Evolutionary conservation across 2,329 filamentous ascomycete genomes (phyloP).

Genomic region (Alternaria brassicae): DNA sequence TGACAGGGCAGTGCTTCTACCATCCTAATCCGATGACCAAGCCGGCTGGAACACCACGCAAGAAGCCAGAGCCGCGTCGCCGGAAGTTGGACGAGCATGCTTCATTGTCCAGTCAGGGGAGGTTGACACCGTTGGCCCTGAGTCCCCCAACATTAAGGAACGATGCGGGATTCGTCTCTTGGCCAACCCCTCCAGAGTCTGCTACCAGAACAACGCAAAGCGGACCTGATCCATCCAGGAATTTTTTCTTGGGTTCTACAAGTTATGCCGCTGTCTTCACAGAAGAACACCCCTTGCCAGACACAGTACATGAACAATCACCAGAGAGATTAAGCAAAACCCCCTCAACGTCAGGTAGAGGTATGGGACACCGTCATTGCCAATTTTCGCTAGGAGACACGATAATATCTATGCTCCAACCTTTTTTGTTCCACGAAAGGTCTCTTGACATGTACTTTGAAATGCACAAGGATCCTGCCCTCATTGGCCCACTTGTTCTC

Average conservation of each 20-base stretch:
- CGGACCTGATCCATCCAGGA: constrained; percentile 33
- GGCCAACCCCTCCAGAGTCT: constrained; percentile 44
- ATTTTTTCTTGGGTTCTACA: constrained; percentile 47
- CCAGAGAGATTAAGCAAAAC: constrained; percentile 32
- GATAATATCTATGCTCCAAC: constrained; percentile 39
- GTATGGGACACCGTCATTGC: constrained; percentile 37
- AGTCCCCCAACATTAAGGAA: constrained; percentile 41
- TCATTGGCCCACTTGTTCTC: constrained; percentile 41
- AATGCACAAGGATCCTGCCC: constrained; percentile 31
- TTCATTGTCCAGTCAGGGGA: constrained; percentile 25
- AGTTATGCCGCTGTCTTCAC: constrained; percentile 48
- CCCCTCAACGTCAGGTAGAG: constrained; percentile 27
- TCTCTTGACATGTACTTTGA: constrained; percentile 39
- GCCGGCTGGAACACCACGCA: constrained; percentile 45
- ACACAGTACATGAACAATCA: constrained; percentile 42
- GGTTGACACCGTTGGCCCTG: constrained; percentile 31
- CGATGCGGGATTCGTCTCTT: constrained; percentile 30
- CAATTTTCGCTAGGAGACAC: constrained; percentile 37
- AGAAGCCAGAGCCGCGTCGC: constrained; percentile 42
- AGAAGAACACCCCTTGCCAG: constrained; percentile 39
- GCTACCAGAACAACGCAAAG: constrained; percentile 26
- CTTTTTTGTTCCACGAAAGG: constrained; percentile 41
- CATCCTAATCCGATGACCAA: constrained; percentile 50
- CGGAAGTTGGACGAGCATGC: constrained; percentile 31
- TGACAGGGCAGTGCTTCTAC: constrained; percentile 47